phyloP scores from a whole-genome alignment of 371 early-diverging fungal genomes.

The Mortierella sp. region DNA sequence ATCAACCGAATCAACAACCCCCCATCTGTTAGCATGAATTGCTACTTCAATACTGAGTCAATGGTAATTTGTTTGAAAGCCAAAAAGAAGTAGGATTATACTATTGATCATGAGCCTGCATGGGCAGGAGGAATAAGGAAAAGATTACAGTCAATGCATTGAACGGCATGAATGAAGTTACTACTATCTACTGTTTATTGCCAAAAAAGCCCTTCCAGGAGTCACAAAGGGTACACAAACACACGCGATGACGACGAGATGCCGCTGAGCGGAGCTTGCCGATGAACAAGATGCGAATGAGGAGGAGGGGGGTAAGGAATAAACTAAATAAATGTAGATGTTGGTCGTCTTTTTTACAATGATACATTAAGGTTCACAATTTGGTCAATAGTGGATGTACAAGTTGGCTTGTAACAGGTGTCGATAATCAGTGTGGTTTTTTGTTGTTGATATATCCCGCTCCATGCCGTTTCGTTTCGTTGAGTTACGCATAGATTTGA shows the following conservation, averaged over 20 bases:
- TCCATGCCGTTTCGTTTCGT: neutral
- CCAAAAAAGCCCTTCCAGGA: slow-evolving; percentile 10
- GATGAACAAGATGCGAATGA: slow-evolving; percentile 3
- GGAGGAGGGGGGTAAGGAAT: neutral
- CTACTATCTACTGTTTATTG: neutral
- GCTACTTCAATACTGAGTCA: neutral
- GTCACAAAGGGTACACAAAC: slow-evolving; percentile 22
- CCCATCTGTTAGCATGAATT: slow-evolving; percentile 14
- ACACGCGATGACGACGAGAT: slow-evolving; percentile 27
- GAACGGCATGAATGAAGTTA: slow-evolving; percentile 17
- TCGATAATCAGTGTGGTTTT: slow-evolving; percentile 4
- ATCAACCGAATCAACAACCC: neutral
- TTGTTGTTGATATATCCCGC: slow-evolving; percentile 7
- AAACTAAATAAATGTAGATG: neutral
- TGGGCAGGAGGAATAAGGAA: neutral
- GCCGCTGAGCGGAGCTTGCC: neutral
- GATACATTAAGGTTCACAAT: neutral
- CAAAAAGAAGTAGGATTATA: slow-evolving; percentile 7
- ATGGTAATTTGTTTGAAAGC: neutral
- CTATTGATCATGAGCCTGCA: slow-evolving; percentile 6
- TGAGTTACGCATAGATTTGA: neutral
- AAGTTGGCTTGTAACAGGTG: neutral
- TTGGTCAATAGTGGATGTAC: neutral
- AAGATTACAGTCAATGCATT: neutral
- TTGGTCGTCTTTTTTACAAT: neutral